phyloP scores from a whole-genome alignment of 768 basidiomycete species.

The Podaxis sp. region DNA sequence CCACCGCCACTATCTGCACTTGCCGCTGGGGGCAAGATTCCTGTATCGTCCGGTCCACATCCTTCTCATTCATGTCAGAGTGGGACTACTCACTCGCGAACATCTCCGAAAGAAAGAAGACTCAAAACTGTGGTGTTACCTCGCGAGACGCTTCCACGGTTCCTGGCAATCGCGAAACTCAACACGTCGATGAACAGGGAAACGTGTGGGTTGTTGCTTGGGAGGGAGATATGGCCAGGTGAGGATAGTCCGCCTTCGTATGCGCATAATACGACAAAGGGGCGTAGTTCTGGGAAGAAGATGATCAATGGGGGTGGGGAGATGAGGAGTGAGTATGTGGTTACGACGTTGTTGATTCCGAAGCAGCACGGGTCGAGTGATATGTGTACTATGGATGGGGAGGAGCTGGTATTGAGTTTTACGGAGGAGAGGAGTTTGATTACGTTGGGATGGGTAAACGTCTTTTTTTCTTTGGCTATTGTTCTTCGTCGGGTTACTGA shows the following conservation, averaged over 20 bases:
- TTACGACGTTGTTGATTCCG: slow-evolving; percentile 86
- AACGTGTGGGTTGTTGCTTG: slow-evolving; percentile 85
- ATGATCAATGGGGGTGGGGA: background rate
- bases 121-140: slow-evolving; percentile 72
- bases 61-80: slow-evolving; percentile 14
- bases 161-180: slow-evolving; percentile 72
- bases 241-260: background rate
- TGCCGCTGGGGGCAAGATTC: background rate
- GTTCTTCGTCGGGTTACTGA: background rate
- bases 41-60: background rate
- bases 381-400: slow-evolving; percentile 91
- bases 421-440: slow-evolving; percentile 80
- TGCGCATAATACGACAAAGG: background rate
- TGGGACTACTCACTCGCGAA: slow-evolving; percentile 15
- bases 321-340: slow-evolving; percentile 55
- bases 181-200: slow-evolving; percentile 81
- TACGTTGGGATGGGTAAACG: slow-evolving; percentile 87
- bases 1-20: slow-evolving; percentile 15
- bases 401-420: slow-evolving; percentile 83
- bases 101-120: background rate
- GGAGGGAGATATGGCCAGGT: slow-evolving; percentile 37
- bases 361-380: slow-evolving; percentile 86
- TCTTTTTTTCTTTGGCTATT: slow-evolving; percentile 11
- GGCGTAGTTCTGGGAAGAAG: background rate
- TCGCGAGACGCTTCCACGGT: slow-evolving; percentile 68